These are phyloP conservation scores for Leishmania tropica DNA, from an alignment of 208 protist genomes.

Conservation along the genomic window DNA sequence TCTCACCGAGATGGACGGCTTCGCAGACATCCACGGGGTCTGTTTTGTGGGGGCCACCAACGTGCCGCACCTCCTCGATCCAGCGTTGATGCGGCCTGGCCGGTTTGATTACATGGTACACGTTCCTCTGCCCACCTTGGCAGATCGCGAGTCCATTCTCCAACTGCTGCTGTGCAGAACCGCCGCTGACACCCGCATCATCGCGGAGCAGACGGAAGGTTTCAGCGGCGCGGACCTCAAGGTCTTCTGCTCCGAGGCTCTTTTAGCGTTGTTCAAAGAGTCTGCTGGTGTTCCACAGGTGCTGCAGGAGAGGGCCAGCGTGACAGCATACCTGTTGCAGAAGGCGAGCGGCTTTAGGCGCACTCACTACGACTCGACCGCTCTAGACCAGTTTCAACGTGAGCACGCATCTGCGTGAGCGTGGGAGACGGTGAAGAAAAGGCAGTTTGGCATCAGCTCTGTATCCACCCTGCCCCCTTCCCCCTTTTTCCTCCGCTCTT, in stretches of 20 bases:
- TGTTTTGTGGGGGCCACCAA: constrained; percentile 94
- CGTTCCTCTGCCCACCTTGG: constrained; percentile 65
- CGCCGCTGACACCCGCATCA: constrained; percentile 36
- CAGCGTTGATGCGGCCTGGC: constrained; percentile 88
- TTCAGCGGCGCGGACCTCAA: constrained; percentile 88
- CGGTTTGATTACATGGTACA: constrained; percentile 91
- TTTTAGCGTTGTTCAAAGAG: constrained; percentile 54
- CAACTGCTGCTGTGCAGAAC: constrained; percentile 49
- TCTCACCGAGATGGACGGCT: constrained; percentile 98
- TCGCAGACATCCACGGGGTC: constrained; percentile 76
- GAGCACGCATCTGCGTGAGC: constrained; percentile 29
- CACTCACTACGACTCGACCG: constrained; percentile 52
- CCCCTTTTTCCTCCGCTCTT: background rate
- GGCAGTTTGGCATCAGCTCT: background rate
- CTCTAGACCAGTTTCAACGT: constrained; percentile 51
- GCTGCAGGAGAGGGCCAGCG: constrained; percentile 32
- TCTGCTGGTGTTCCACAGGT: constrained; percentile 1
- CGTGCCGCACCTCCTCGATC: constrained; percentile 88
- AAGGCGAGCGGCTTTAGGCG: constrained; percentile 45
- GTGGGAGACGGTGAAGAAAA: background rate
- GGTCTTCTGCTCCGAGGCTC: constrained; percentile 52
- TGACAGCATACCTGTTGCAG: constrained; percentile 50
- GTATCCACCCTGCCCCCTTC: background rate
- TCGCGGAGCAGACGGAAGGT: constrained; percentile 64
- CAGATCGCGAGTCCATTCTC: constrained; percentile 68